Evolutionary conservation across 2,329 filamentous ascomycete species (phyloP), one percentile per base, ranked within the genome.

Genomic region (Pseudogymnoascus sp.): DNA sequence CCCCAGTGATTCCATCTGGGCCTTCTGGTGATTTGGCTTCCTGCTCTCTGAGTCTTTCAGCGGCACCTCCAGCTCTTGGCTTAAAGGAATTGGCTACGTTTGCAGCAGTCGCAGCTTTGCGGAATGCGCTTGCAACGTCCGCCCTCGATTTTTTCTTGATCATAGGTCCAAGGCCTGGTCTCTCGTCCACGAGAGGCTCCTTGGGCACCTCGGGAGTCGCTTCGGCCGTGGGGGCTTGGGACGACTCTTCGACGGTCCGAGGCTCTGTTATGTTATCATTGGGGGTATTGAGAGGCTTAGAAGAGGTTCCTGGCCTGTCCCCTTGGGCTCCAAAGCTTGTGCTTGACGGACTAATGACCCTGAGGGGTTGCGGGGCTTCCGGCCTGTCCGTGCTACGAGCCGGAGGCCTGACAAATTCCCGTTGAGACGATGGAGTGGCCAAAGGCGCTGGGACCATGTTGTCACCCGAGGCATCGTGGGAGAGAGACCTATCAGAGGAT

Each of bases 1-100:
- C 92, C 38, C 87, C 84, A 11, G 88, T 96, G 65, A 97, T 96
- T 2, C 92, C 93, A 75, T 97, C 92, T 6, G 91, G 89, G 4
- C 88, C 91, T 22, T 88, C 83, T 2, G 75, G 75, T n/a, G 74
- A 73, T 61, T 82, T 84, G 64, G 77, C 78, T 61, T 84, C 81
- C 36, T 80, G 76, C 64, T 81, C 78, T 61, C 68, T 64, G 6
- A 96, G 77, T 59, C 89, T 87, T 64, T 95, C 91, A 59, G 86
- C 91, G 20, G 91, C 92, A 65, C 92, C 93, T 62, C 93, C 93
- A 35, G 87, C 86, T 62, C 93, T 85, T 18, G 93, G 93, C 70
- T 93, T 95, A 76, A 97, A 97, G 15, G 82, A 82, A 61, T 76
- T 67, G 39, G 70, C 66, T 1, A 81, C 81, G 37, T 73, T 81